phyloP scores from a whole-genome alignment of 164 flowering plant genomes.

The Nymphaea colorata region DNA sequence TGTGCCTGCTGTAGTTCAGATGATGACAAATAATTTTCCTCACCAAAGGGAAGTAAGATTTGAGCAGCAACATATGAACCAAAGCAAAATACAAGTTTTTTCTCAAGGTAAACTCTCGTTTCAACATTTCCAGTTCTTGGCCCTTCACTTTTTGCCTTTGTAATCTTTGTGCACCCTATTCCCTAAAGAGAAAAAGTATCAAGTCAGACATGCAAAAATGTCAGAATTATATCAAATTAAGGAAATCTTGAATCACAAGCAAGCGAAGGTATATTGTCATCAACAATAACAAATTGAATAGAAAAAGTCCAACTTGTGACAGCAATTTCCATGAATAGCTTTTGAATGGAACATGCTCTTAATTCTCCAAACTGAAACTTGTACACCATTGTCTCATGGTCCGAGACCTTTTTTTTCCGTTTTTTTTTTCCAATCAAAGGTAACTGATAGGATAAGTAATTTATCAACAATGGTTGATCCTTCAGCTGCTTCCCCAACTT shows the following conservation, averaged over 20 bases:
- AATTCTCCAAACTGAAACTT: too few species aligned
- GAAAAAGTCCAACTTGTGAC: neutral
- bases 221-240: neutral
- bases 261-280: neutral
- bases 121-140: conserved; percentile 61
- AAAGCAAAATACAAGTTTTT: conserved; percentile 91
- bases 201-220: neutral
- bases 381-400: too few species aligned
- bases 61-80: conserved; percentile 87
- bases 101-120: conserved; percentile 82
- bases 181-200: conserved; percentile 35
- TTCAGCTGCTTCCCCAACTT: too few species aligned
- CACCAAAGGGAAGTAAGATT: conserved; percentile 85
- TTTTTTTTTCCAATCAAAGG: too few species aligned
- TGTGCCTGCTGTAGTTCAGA: conserved; percentile 79
- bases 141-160: conserved; percentile 60
- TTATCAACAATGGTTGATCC: too few species aligned
- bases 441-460: too few species aligned
- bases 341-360: too few species aligned
- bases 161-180: conserved; percentile 87
- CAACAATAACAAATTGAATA: neutral
- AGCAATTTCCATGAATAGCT: too few species aligned
- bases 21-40: conserved; percentile 69
- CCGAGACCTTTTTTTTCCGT: too few species aligned
- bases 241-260: neutral